Conservation (phyloP, 768 basidiomycete genomes). For the Termitomyces titanicus region DNA sequence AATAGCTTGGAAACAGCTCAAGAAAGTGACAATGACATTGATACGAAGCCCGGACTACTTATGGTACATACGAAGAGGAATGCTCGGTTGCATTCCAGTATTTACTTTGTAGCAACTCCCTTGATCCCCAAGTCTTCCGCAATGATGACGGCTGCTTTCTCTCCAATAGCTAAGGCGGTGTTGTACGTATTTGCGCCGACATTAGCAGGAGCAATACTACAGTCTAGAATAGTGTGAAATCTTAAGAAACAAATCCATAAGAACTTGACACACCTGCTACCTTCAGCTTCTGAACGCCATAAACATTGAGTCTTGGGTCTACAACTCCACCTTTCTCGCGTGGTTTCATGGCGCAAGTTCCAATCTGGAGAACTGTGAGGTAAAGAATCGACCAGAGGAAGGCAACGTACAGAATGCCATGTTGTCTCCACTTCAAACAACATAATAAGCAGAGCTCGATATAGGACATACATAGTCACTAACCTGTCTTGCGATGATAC, state of each 20-base stretch:
- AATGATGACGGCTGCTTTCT: slow-evolving; percentile 60
- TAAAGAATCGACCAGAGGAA: neutral
- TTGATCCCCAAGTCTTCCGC: slow-evolving; percentile 45
- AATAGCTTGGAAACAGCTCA: too few species aligned
- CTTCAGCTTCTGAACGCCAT: slow-evolving; percentile 54
- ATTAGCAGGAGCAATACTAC: slow-evolving; percentile 36
- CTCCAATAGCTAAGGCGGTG: slow-evolving; percentile 46
- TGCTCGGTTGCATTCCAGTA: neutral
- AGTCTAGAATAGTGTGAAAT: slow-evolving; percentile 20
- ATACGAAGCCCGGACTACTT: neutral
- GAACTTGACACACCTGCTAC: slow-evolving; percentile 41
- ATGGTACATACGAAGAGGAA: neutral
- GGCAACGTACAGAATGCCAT: slow-evolving; percentile 40
- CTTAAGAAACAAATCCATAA: neutral
- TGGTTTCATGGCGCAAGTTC: slow-evolving; percentile 69
- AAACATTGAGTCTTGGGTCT: slow-evolving; percentile 58
- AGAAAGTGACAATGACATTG: neutral
- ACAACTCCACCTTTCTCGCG: slow-evolving; percentile 57
- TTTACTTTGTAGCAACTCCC: slow-evolving; percentile 1
- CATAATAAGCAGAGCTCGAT: neutral
- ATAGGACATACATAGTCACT: slow-evolving; percentile 4
- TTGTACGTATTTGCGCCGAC: slow-evolving; percentile 40
- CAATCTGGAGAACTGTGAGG: slow-evolving; percentile 36
- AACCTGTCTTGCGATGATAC: slow-evolving; percentile 30
- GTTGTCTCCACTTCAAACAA: slow-evolving; percentile 32